Evolutionary conservation across 2,329 filamentous ascomycete species (phyloP).

Genomic region (Neocucurbitaria cava): DNA sequence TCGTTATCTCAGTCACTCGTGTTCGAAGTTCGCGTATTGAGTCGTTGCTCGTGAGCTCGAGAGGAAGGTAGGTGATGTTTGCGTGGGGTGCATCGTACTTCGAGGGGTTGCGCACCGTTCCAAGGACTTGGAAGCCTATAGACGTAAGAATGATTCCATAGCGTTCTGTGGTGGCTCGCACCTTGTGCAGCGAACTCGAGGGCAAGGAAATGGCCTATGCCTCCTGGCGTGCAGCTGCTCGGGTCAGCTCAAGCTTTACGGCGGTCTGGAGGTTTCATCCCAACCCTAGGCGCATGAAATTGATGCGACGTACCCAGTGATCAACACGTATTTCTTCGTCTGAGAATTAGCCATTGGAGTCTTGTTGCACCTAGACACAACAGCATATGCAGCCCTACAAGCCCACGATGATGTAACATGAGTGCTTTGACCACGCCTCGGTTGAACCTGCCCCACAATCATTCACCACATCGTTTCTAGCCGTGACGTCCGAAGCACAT

Average conservation of each 20-base stretch:
- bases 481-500: neutral
- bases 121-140: slow-evolving; percentile 62
- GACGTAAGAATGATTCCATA: neutral
- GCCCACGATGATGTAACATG: neutral
- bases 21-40: slow-evolving; percentile 57
- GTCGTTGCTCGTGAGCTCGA: slow-evolving; percentile 60
- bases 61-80: slow-evolving; percentile 61
- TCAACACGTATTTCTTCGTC: slow-evolving; percentile 40
- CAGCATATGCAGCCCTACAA: neutral
- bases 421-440: neutral
- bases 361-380: neutral
- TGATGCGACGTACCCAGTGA: slow-evolving; percentile 44
- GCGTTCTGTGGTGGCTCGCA: slow-evolving; percentile 2
- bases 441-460: slow-evolving; percentile 1
- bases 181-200: slow-evolving; percentile 61
- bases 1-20: slow-evolving; percentile 56
- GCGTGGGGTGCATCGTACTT: slow-evolving; percentile 57
- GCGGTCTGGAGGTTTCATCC: neutral
- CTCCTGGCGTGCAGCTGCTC: slow-evolving; percentile 59
- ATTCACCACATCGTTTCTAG: neutral
- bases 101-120: slow-evolving; percentile 61
- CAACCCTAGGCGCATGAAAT: too few relatives aligned
- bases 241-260: slow-evolving; percentile 14
- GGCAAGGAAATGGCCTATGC: slow-evolving; percentile 66
- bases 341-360: slow-evolving; percentile 19